Percentiles rank a stretch among this genome's conserved stretches.
Conservation (phyloP, 495 filamentous ascomycete genomes). For the Saxophila tyrrhenica region DNA sequence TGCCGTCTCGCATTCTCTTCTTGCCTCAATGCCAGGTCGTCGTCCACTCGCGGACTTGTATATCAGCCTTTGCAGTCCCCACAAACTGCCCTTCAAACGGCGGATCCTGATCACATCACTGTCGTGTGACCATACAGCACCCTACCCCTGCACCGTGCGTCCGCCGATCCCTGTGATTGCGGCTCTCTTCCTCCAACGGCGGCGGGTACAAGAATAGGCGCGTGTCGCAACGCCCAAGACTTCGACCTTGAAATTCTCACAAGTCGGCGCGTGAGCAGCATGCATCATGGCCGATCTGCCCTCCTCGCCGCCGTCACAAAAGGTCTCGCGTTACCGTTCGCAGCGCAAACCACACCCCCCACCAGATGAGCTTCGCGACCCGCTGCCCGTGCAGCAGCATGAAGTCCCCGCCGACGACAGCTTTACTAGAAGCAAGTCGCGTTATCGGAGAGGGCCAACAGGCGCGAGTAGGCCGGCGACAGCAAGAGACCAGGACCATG, state of each 20-base stretch:
- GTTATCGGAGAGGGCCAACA: constrained; percentile 25
- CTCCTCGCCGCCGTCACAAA: constrained; percentile 4
- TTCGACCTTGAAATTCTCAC: neutral
- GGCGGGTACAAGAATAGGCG: neutral
- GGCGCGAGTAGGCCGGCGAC: constrained; percentile 10
- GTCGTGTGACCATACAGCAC: neutral
- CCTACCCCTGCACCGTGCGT: neutral
- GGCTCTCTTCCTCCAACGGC: no score
- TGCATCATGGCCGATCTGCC: constrained; percentile 10
- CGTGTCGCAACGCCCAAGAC: neutral
- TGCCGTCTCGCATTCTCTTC: no score
- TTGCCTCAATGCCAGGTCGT: no score
- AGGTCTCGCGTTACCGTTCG: constrained; percentile 28
- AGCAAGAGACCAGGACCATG: constrained; percentile 1
- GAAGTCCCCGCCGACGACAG: constrained; percentile 9
- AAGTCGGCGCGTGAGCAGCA: neutral
- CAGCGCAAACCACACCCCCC: constrained; percentile 14
- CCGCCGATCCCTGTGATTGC: neutral
- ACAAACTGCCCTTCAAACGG: no score
- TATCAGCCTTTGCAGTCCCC: no score
- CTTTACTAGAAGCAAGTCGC: constrained; percentile 25
- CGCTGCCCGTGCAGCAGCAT: constrained; percentile 1
- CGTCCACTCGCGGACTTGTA: no score
- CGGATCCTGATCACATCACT: no score
- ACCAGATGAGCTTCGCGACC: constrained; percentile 1